Evolutionary conservation across 2,329 filamentous ascomycete species (phyloP).

Genomic region (Aspergillus pseudotamarii): DNA sequence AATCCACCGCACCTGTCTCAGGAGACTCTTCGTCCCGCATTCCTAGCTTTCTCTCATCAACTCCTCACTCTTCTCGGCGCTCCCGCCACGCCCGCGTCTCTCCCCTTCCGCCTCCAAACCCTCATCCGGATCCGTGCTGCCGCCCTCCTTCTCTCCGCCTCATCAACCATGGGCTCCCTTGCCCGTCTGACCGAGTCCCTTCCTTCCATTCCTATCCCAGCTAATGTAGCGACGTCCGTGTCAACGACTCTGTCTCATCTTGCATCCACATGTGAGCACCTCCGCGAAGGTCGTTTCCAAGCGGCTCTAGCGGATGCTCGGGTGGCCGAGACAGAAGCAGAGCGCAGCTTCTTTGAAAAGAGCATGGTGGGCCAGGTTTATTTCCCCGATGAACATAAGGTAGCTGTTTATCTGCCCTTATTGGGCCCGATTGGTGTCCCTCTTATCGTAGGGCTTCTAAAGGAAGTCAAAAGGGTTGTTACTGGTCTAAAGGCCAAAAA

Average conservation of each 20-base stretch:
- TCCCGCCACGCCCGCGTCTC: conserved; percentile 73
- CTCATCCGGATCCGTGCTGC: conserved; percentile 83
- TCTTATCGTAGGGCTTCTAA: conserved; percentile 78
- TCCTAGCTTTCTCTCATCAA: conserved; percentile 89
- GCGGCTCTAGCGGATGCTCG: conserved; percentile 76
- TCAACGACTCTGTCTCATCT: conserved; percentile 77
- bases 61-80: conserved; percentile 85
- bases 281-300: conserved; percentile 64
- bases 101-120: conserved; percentile 82
- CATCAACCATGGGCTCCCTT: conserved; percentile 89
- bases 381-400: conserved; percentile 97
- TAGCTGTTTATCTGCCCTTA: conserved; percentile 91
- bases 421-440: conserved; percentile 90
- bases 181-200: conserved; percentile 82
- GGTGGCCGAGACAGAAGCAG: conserved; percentile 83
- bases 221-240: conserved; percentile 82
- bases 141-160: conserved; percentile 83
- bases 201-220: conserved; percentile 87
- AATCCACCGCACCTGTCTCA: conserved; percentile 58
- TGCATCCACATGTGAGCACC: conserved; percentile 71
- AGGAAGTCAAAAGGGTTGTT: conserved; percentile 68
- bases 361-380: conserved; percentile 99
- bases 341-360: conserved; percentile 96
- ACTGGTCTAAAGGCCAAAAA: conserved; percentile 34
- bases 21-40: conserved; percentile 72